phyloP scores from a whole-genome alignment of 345 rosid species.

The Brassica carinata region DNA sequence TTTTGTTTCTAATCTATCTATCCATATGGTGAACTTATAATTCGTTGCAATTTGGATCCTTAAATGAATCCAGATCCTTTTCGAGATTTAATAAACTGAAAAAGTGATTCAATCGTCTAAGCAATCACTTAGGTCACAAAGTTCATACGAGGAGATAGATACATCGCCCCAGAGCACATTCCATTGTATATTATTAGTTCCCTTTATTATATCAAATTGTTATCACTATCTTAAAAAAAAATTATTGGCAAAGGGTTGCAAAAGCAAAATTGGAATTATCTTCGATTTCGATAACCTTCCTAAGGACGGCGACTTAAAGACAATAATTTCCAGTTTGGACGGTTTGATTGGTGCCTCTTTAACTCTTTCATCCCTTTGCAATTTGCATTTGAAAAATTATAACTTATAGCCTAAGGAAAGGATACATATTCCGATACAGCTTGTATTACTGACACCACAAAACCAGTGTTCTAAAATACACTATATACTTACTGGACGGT shows the following conservation, averaged over 20 bases:
- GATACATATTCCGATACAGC: too few relatives aligned
- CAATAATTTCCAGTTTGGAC: slow-evolving; percentile 46
- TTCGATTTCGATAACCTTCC: slow-evolving; percentile 16
- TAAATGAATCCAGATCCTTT: slow-evolving; percentile 1
- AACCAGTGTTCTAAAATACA: too few relatives aligned
- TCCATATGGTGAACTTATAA: neutral
- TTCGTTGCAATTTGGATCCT: neutral
- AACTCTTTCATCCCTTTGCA: too few relatives aligned
- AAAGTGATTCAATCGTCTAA: slow-evolving; percentile 24
- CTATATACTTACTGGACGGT: too few relatives aligned
- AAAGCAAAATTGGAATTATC: slow-evolving; percentile 34
- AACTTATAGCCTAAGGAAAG: neutral
- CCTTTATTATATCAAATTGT: slow-evolving; percentile 16
- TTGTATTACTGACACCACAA: too few relatives aligned
- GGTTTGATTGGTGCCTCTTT: slow-evolving; percentile 46
- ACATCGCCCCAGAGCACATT: slow-evolving; percentile 31
- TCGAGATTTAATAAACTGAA: neutral
- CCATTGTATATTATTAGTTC: slow-evolving; percentile 21
- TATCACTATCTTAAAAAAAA: slow-evolving; percentile 16
- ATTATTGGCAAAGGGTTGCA: slow-evolving; percentile 8
- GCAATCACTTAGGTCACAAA: slow-evolving; percentile 7
- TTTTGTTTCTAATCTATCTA: neutral
- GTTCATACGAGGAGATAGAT: slow-evolving; percentile 18
- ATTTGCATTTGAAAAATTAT: too few relatives aligned
- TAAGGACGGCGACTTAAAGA: slow-evolving; percentile 51